Evolutionary conservation across 306 rosid species (phyloP).

Genomic region (Alnus glutinosa): DNA sequence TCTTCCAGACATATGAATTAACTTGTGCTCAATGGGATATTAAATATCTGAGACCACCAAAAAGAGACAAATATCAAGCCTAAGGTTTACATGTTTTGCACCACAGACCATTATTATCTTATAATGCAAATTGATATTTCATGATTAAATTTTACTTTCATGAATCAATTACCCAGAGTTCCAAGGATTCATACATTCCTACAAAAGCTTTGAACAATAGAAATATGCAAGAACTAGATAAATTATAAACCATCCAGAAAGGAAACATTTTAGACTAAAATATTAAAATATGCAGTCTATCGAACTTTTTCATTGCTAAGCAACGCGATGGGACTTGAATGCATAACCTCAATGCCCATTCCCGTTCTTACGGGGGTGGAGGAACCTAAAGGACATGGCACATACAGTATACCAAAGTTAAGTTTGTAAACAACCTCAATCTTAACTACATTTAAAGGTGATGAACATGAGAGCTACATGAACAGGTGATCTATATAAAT

Average conservation of each 20-base stretch:
- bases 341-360: not conserved
- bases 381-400: not conserved
- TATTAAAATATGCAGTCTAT: not conserved
- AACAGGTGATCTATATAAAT: not conserved
- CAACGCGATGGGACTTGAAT: not conserved
- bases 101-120: too few species aligned
- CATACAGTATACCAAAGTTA: not conserved
- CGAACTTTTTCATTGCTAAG: not conserved
- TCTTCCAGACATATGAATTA: too few species aligned
- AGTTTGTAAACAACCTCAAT: slow-evolving; percentile 9
- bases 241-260: slow-evolving; percentile 13
- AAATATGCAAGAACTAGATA: slow-evolving; percentile 19
- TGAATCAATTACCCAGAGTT: not conserved
- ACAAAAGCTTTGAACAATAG: slow-evolving; percentile 1
- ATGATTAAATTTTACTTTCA: too few species aligned
- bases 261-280: slow-evolving; percentile 5
- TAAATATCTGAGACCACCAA: not conserved
- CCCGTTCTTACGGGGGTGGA: not conserved
- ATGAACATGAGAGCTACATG: slow-evolving; percentile 4
- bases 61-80: too few species aligned
- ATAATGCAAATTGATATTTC: too few species aligned
- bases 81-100: too few species aligned
- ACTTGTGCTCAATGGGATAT: too few species aligned
- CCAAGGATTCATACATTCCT: not conserved
- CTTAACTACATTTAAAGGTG: slow-evolving; percentile 1